phyloP scores from a whole-genome alignment of 2,329 filamentous ascomycete genomes.

The Fusarium neocosmosporiellum region DNA sequence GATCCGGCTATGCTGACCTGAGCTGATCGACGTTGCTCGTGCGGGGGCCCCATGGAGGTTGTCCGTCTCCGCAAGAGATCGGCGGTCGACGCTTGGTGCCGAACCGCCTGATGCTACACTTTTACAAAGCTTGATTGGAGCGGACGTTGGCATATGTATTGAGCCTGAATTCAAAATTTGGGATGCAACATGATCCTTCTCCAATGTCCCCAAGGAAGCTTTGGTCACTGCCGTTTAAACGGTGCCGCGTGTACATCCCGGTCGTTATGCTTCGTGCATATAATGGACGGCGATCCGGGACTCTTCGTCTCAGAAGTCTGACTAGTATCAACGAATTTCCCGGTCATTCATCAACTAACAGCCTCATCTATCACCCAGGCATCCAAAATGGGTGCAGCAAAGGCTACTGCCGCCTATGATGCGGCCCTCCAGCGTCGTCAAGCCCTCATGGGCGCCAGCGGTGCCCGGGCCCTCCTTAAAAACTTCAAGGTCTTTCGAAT shows the following conservation, averaged over 20 bases:
- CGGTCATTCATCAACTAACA: neutral
- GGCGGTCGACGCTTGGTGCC: neutral
- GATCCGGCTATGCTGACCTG: neutral
- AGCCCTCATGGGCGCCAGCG: conserved; percentile 64
- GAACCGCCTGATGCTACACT: neutral
- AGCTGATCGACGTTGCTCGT: neutral
- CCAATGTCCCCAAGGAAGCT: neutral
- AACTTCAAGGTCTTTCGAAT: conserved; percentile 71
- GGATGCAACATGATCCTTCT: neutral
- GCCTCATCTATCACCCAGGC: neutral
- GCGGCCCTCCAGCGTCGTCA: conserved; percentile 63
- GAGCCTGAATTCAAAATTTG: neutral
- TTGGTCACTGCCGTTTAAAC: neutral
- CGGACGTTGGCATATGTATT: neutral
- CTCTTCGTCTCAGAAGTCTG: neutral
- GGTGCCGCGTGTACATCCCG: neutral
- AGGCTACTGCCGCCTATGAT: conserved; percentile 53
- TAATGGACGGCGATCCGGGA: neutral
- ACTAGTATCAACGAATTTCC: too few species aligned
- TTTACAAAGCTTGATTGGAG: neutral
- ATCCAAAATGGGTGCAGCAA: conserved; percentile 21
- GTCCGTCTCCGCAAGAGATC: neutral
- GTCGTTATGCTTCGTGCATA: neutral
- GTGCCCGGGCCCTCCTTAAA: conserved; percentile 64
- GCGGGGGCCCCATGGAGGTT: neutral